phyloP scores from a whole-genome alignment of 106 monocot species.

The Triglochin maritima region DNA sequence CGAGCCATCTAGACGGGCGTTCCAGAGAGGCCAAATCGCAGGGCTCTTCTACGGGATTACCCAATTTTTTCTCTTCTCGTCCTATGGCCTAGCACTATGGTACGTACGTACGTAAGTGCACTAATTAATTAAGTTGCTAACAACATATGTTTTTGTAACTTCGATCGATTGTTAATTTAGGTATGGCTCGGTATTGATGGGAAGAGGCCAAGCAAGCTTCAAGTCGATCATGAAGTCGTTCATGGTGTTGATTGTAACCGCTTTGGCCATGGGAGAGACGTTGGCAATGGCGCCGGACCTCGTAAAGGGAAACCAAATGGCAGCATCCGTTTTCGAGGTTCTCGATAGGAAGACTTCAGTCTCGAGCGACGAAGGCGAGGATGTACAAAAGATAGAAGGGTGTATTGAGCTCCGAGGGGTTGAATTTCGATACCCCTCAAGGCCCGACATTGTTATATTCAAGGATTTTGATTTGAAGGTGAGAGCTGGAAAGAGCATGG shows the following conservation, averaged over 20 bases:
- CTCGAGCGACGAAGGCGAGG: slow-evolving; percentile 54
- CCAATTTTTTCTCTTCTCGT: slow-evolving; percentile 91
- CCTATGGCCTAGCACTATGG: slow-evolving; percentile 85
- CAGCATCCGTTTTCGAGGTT: slow-evolving; percentile 76
- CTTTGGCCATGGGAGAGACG: slow-evolving; percentile 89
- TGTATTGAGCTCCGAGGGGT: slow-evolving; percentile 15
- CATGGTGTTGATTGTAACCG: slow-evolving; percentile 95
- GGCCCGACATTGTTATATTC: slow-evolving; percentile 21
- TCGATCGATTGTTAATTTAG: slow-evolving; percentile 13
- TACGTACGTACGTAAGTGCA: slow-evolving; percentile 11
- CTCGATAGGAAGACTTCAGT: slow-evolving; percentile 71
- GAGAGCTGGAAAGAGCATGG: slow-evolving; percentile 19
- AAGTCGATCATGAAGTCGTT: slow-evolving; percentile 93
- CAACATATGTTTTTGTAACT: not conserved
- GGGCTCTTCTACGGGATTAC: slow-evolving; percentile 85
- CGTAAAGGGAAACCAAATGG: slow-evolving; percentile 81
- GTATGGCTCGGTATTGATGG: slow-evolving; percentile 94
- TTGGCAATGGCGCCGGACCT: slow-evolving; percentile 73
- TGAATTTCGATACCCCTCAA: slow-evolving; percentile 19
- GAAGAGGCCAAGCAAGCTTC: slow-evolving; percentile 77
- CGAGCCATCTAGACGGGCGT: slow-evolving; percentile 51
- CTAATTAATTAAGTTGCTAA: no score
- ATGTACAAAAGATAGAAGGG: slow-evolving; percentile 10
- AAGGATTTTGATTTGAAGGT: slow-evolving; percentile 19
- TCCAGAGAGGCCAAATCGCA: slow-evolving; percentile 71